These are phyloP conservation scores for Aureobasidium uvarum DNA, from an alignment of 2,329 filamentous ascomycete species.

Conservation along the genomic window DNA sequence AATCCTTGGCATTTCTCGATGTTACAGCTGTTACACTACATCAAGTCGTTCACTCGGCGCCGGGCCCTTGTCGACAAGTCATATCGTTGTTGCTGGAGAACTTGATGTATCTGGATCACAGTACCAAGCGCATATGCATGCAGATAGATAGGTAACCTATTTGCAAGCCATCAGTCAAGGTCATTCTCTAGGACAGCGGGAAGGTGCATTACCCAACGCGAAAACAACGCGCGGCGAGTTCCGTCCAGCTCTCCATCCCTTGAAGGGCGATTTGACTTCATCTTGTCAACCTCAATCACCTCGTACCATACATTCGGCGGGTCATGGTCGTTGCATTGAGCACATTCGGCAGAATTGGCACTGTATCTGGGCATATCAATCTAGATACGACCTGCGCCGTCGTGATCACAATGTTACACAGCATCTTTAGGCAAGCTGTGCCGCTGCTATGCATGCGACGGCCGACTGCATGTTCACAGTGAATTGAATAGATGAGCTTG, in stretches of 20 bases:
- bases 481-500: not conserved
- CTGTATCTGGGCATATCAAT: not conserved
- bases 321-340: too few species aligned
- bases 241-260: not conserved
- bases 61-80: too few species aligned
- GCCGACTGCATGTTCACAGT: conserved; percentile 4
- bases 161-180: not conserved
- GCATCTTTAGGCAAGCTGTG: conserved; percentile 5
- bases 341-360: not conserved
- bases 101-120: too few species aligned
- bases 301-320: not conserved
- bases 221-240: not conserved
- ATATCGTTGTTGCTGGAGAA: too few species aligned
- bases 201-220: not conserved
- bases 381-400: not conserved
- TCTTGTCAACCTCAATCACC: not conserved
- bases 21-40: too few species aligned
- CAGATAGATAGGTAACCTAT: not conserved
- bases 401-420: conserved; percentile 8
- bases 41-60: too few species aligned
- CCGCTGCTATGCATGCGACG: not conserved
- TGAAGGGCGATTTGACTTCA: not conserved
- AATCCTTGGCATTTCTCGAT: not conserved
- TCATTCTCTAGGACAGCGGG: not conserved
- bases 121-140: not conserved